Evolutionary conservation across 2,329 filamentous ascomycete species (phyloP).

Genomic region (Thelonectria olida): DNA sequence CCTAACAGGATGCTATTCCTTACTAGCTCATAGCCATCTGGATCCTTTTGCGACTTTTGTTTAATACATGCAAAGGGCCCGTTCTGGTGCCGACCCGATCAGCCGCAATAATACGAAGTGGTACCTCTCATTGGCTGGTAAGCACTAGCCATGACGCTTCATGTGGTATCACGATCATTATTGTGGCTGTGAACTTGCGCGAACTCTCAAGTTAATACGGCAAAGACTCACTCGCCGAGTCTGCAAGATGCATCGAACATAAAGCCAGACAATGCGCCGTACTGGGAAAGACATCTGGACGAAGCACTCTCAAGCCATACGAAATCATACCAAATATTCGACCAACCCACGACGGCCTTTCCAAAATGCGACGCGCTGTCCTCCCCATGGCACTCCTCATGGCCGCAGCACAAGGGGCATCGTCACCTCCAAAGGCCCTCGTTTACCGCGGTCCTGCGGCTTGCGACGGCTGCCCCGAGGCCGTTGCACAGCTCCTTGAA

Average conservation of each 20-base stretch:
- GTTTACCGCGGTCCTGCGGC: conserved; percentile 35
- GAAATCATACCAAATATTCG: too few species aligned
- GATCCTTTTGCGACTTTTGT: neutral
- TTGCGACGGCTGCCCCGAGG: conserved; percentile 28
- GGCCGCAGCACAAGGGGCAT: neutral
- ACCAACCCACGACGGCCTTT: neutral
- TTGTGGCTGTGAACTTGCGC: neutral
- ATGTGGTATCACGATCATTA: neutral
- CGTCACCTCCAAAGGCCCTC: conserved; percentile 18
- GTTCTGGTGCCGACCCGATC: too few species aligned
- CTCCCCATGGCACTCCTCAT: neutral
- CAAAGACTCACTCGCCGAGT: neutral
- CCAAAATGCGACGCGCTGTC: neutral
- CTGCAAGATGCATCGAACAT: neutral
- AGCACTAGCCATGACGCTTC: neutral
- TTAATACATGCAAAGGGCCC: too few species aligned
- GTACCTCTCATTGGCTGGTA: neutral
- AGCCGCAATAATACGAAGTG: too few species aligned
- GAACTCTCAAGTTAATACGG: neutral
- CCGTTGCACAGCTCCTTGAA: conserved; percentile 30
- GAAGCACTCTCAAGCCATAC: too few species aligned
- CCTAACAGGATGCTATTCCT: neutral
- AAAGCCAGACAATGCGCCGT: neutral
- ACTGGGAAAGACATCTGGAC: neutral
- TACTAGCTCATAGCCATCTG: neutral